Conservation (phyloP, 2,329 filamentous ascomycete species). For the Hirsutella rhossiliensis region DNA sequence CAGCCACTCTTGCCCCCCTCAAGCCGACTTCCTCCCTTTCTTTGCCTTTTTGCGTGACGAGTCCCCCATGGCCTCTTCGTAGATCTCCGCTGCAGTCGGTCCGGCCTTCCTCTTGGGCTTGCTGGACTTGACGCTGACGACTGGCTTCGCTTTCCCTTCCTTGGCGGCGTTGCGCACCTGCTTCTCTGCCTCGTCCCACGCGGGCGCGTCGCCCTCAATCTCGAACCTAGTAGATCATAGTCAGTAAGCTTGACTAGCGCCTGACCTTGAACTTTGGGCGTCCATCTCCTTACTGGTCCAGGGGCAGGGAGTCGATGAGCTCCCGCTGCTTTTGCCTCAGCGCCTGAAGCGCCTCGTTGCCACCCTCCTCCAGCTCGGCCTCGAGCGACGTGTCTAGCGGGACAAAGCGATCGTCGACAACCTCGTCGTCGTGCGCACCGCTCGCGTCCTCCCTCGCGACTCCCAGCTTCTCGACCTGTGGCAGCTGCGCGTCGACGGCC, state of each 20-base stretch:
- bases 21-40: conserved; percentile 24
- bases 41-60: conserved; percentile 46
- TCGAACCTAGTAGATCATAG: conserved; percentile 38
- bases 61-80: conserved; percentile 46
- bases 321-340: conserved; percentile 72
- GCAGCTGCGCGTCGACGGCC: conserved; percentile 57
- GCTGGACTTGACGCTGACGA: conserved; percentile 71
- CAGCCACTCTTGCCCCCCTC: conserved; percentile 1
- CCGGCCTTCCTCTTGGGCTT: conserved; percentile 66
- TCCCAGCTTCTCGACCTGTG: conserved; percentile 42
- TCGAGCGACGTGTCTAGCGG: conserved; percentile 61
- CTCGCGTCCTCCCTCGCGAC: conserved; percentile 47
- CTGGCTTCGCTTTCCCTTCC: conserved; percentile 43
- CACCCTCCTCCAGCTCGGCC: conserved; percentile 76
- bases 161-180: conserved; percentile 50
- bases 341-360: conserved; percentile 59
- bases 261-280: not conserved
- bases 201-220: conserved; percentile 48
- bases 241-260: not conserved
- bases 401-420: conserved; percentile 52
- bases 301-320: conserved; percentile 78
- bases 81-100: conserved; percentile 46
- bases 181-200: conserved; percentile 62
- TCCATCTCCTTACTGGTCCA: conserved; percentile 47
- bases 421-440: conserved; percentile 58